Evolutionary conservation across 768 basidiomycete genomes (phyloP), one percentile per base, ranked within the genome.

Genomic region (Inosperma sp.): DNA sequence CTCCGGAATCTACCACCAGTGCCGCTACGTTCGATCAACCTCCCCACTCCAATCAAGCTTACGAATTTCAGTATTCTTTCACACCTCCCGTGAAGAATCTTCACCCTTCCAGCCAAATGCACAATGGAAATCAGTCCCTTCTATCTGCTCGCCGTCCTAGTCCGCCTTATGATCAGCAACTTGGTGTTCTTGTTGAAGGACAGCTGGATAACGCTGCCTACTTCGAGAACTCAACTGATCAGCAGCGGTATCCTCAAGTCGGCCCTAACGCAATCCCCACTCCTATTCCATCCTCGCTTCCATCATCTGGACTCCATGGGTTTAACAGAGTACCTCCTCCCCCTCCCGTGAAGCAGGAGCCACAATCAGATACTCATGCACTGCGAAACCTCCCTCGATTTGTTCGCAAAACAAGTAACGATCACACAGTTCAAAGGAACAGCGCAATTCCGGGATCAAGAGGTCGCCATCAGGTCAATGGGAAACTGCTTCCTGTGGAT

Each of bases 371-470:
- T 49, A 66, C 68, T 53, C 75, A 75, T 57, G 41, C 33, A 19
- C 37, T 51, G 34, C 82, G 77, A 55, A 68, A 76, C 25, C 89
- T 93, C 64, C 89, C 93, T 46, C 80, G 86, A 53, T 86, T 88
- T 67, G 89, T 92, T 52, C 81, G 93, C 54, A 96, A 96, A 75
- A 91, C 93, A 39, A 93, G 90, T 68, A 95, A 93, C 65, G 93
- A 96, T 67, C 93, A 93, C 68, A 93, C 93, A 3, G 84, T 94
- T 33, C 77, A 79, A 30, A 80, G 79, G 56, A 82, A 85, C 54
- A 80, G 77, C 30, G 76, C 84, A 48, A 71, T 82, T 52, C 62
- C 72, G 25, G 80, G 78, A 34, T 67, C 81, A 42, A 77, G 77
- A 58, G 84, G 85, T 50, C 76, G 88, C 42, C 88, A 91, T 69